Conservation (phyloP, 352 stramenopile genomes). For the Pythium coloratum region DNA sequence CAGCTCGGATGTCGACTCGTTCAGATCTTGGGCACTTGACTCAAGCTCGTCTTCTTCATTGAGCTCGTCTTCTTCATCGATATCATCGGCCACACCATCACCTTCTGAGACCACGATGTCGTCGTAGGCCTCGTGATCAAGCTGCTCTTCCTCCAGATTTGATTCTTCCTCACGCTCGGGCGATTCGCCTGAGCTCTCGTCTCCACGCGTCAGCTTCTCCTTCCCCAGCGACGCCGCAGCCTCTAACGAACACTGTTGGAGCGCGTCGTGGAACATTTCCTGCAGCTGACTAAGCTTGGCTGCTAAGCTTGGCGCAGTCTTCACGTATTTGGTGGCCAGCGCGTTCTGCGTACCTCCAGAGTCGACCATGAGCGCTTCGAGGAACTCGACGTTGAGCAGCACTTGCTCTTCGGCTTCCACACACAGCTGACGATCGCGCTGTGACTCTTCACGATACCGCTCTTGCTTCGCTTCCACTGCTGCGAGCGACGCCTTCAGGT, state of each 20-base stretch:
- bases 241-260: constrained; percentile 9
- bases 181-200: neutral
- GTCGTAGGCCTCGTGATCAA: neutral
- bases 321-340: constrained; percentile 42
- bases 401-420: constrained; percentile 47
- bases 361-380: constrained; percentile 45
- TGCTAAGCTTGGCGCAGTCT: constrained; percentile 48
- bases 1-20: constrained; percentile 4
- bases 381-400: constrained; percentile 60
- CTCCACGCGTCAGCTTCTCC: neutral
- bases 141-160: neutral
- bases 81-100: neutral
- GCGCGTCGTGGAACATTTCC: constrained; percentile 36
- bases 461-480: constrained; percentile 47
- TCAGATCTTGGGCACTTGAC: constrained; percentile 18
- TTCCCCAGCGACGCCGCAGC: neutral
- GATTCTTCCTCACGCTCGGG: neutral
- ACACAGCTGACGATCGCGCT: constrained; percentile 24
- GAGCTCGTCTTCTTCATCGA: neutral
- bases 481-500: constrained; percentile 46
- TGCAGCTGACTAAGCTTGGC: constrained; percentile 48
- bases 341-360: constrained; percentile 7
- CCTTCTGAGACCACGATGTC: neutral
- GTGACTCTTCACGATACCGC: constrained; percentile 32
- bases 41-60: constrained; percentile 1